A percentile compares a stretch with the other conserved stretches of the same genome.
These are phyloP conservation scores for Apiospora saccharicola DNA, from an alignment of 2,329 filamentous ascomycete species.

Conservation along the genomic window DNA sequence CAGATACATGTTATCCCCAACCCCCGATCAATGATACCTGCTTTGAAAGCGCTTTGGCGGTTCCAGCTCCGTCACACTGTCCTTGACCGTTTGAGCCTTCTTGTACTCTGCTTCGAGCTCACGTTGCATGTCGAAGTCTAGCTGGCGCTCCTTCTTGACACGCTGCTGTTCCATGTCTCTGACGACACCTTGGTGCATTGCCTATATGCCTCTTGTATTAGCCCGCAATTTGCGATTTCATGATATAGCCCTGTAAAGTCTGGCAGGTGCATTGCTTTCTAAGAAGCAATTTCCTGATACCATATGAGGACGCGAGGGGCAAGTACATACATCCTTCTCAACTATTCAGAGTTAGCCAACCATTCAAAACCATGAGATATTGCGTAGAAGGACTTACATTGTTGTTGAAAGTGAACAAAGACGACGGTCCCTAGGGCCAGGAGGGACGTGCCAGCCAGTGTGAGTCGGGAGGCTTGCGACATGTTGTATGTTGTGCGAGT, in stretches of 20 bases:
- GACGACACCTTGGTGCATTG: conserved; percentile 94
- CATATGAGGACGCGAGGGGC: neutral
- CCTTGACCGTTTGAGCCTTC: conserved; percentile 79
- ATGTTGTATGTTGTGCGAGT: conserved; percentile 55
- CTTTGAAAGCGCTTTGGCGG: conserved; percentile 28
- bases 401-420: conserved; percentile 90
- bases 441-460: conserved; percentile 78
- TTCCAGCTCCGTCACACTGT: conserved; percentile 23
- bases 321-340: conserved; percentile 76
- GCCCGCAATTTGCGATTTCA: neutral
- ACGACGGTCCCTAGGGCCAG: conserved; percentile 79
- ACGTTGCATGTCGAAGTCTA: conserved; percentile 93
- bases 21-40: conserved; percentile 26
- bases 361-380: neutral
- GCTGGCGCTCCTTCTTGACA: conserved; percentile 86
- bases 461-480: conserved; percentile 91
- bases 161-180: conserved; percentile 95
- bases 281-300: neutral
- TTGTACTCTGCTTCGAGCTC: conserved; percentile 88
- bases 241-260: neutral
- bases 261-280: neutral
- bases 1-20: neutral
- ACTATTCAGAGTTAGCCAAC: conserved; percentile 33
- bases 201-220: conserved; percentile 55
- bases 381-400: conserved; percentile 44